Percentiles rank a stretch among this genome's conserved stretches.
Conservation (phyloP, 2,329 filamentous ascomycete genomes). For the Microcyclosporella mali region DNA sequence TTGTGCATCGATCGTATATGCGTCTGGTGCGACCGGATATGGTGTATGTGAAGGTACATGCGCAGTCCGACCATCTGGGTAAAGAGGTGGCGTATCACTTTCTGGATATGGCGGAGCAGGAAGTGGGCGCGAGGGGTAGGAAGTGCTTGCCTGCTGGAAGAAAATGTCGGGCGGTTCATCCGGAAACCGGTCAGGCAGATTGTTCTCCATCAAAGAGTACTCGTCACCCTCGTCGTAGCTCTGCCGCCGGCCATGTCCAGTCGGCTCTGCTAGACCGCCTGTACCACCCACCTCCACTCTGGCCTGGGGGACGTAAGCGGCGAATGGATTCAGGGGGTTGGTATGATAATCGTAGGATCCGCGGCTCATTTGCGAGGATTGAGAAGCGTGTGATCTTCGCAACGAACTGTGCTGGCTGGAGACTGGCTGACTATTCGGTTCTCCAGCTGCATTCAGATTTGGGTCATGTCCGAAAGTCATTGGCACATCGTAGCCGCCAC, state of each 20-base stretch:
- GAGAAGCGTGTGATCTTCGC: conserved; percentile 39
- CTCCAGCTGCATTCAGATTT: conserved; percentile 31
- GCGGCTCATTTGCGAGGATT: conserved; percentile 36
- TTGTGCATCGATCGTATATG: conserved; percentile 22
- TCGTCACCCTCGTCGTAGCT: conserved; percentile 96
- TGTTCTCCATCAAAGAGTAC: conserved; percentile 41
- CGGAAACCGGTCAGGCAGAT: conserved; percentile 32
- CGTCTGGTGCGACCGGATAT: conserved; percentile 22
- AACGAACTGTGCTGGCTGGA: conserved; percentile 43
- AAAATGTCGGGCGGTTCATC: conserved; percentile 80
- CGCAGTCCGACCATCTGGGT: conserved; percentile 12
- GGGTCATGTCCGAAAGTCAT: conserved; percentile 56
- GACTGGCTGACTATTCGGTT: conserved; percentile 33
- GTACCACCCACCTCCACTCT: conserved; percentile 83
- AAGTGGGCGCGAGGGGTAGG: conserved; percentile 46
- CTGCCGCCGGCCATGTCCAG: conserved; percentile 56
- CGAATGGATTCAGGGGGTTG: conserved; percentile 53
- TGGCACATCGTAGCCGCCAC: conserved; percentile 62
- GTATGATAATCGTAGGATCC: conserved; percentile 39
- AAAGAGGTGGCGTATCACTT: conserved; percentile 31
- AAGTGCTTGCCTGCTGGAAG: conserved; percentile 76
- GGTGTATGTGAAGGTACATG: conserved; percentile 14
- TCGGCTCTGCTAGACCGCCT: conserved; percentile 77
- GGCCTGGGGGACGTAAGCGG: conserved; percentile 51
- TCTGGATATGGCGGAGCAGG: conserved; percentile 58